A percentile compares a stretch with the other conserved stretches of the same genome.
phyloP scores from a whole-genome alignment of 1,139 yeast species.

The Taiozyma sp. region DNA sequence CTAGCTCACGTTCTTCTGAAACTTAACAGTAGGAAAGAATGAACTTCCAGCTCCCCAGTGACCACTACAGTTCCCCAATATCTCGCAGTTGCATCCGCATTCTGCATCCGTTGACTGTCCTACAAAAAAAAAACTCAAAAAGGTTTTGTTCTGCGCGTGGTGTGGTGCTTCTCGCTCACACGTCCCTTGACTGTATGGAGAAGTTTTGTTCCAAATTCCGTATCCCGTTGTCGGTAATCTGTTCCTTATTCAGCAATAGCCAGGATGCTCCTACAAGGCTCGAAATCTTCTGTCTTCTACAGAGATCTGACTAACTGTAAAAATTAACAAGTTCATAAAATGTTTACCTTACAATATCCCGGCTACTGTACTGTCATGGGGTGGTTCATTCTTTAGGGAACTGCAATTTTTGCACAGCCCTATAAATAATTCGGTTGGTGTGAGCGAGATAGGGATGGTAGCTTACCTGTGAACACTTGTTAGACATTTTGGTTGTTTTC shows the following conservation, averaged over 20 bases:
- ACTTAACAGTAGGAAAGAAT: neutral
- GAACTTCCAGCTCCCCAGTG: neutral
- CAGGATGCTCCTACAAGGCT: neutral
- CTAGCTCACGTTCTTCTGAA: too few species aligned
- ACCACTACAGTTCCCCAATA: neutral
- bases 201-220: too few species aligned
- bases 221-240: neutral
- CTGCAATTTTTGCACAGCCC: too few species aligned
- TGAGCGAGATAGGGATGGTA: too few species aligned
- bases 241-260: neutral
- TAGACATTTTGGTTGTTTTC: too few species aligned
- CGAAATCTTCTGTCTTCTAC: neutral
- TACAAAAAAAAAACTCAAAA: neutral
- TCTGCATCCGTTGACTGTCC: neutral
- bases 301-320: neutral
- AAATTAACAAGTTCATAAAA: neutral
- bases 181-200: too few species aligned
- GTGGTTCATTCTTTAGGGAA: too few species aligned
- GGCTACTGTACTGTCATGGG: too few species aligned
- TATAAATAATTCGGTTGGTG: too few species aligned
- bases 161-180: too few species aligned
- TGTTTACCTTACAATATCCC: neutral
- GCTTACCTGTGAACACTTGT: too few species aligned
- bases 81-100: neutral
- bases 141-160: too few species aligned